phyloP scores from a whole-genome alignment of 371 early-diverging fungal species.

The Zychaea mexicana region DNA sequence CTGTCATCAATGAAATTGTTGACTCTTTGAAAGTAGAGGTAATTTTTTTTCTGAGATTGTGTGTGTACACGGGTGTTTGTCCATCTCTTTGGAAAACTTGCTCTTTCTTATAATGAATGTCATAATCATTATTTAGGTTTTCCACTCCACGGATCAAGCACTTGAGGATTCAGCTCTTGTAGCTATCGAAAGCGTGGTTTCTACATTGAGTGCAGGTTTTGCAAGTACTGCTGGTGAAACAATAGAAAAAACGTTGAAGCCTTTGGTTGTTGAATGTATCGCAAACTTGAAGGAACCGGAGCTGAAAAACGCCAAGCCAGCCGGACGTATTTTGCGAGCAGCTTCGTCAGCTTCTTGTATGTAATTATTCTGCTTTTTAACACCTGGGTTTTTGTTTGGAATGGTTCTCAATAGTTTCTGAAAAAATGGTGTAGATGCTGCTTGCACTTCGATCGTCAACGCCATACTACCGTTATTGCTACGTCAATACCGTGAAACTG shows the following conservation, averaged over 20 bases:
- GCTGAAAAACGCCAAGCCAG: slow-evolving; percentile 69
- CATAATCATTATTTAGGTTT: no score
- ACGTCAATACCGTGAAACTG: slow-evolving; percentile 55
- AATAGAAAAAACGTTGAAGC: slow-evolving; percentile 62
- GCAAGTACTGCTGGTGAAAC: slow-evolving; percentile 35
- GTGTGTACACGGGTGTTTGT: no score
- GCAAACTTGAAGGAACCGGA: slow-evolving; percentile 73
- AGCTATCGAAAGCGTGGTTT: slow-evolving; percentile 36
- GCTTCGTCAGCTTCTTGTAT: slow-evolving; percentile 68
- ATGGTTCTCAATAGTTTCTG: neutral
- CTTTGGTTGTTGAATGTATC: slow-evolving; percentile 69
- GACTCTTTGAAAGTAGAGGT: slow-evolving; percentile 72
- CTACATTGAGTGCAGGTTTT: slow-evolving; percentile 49
- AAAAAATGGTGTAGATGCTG: slow-evolving; percentile 64
- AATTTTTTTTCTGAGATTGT: slow-evolving; percentile 11
- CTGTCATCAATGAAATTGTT: slow-evolving; percentile 69
- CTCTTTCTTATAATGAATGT: no score
- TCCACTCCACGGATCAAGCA: slow-evolving; percentile 11
- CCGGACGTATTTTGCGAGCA: slow-evolving; percentile 68
- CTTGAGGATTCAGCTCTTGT: slow-evolving; percentile 11
- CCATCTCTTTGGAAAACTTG: no score
- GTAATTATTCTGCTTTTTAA: neutral
- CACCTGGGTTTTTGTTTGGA: neutral
- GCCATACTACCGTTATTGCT: slow-evolving; percentile 58
- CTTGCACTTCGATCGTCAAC: slow-evolving; percentile 60